Evolutionary conservation across 768 basidiomycete species (phyloP).

Genomic region (Lactifluus subvellereus): DNA sequence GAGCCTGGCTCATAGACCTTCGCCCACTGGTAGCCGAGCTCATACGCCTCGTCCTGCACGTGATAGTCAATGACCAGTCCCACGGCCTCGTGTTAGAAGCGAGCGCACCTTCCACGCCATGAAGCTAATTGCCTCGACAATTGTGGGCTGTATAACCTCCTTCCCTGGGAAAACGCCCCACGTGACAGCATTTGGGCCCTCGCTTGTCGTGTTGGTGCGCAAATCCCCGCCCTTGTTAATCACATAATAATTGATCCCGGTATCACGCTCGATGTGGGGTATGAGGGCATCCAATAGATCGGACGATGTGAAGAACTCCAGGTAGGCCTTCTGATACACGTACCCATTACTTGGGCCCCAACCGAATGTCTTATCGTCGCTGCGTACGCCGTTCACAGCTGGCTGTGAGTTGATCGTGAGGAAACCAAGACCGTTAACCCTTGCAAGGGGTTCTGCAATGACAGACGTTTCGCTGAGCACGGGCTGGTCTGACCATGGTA

Average conservation of each 20-base stretch:
- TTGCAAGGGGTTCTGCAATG: constrained; percentile 72
- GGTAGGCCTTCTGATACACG: constrained; percentile 96
- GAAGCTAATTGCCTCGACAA: constrained; percentile 95
- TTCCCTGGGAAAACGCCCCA: constrained; percentile 99
- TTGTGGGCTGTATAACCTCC: constrained; percentile 93
- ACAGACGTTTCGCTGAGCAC: constrained; percentile 76
- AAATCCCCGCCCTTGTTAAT: constrained; percentile 95
- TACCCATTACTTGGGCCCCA: constrained; percentile 95
- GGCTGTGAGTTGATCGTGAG: constrained; percentile 97
- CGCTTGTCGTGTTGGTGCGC: constrained; percentile 89
- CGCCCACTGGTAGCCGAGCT: constrained; percentile 90
- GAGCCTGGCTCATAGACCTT: constrained; percentile 76
- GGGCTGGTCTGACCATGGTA: constrained; percentile 95
- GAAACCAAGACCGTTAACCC: constrained; percentile 88
- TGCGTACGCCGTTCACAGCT: constrained; percentile 83
- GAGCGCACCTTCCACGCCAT: constrained; percentile 90
- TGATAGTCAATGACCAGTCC: not conserved
- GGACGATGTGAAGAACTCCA: constrained; percentile 90
- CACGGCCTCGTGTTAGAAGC: not conserved
- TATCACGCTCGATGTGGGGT: constrained; percentile 77
- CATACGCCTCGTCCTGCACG: constrained; percentile 86
- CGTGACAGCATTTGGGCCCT: constrained; percentile 97
- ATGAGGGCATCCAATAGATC: constrained; percentile 66
- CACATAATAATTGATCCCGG: constrained; percentile 91
- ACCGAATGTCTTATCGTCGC: constrained; percentile 80